These are phyloP conservation scores for Aristolochia fimbriata DNA, from an alignment of 164 flowering plant species.

Conservation along the genomic window DNA sequence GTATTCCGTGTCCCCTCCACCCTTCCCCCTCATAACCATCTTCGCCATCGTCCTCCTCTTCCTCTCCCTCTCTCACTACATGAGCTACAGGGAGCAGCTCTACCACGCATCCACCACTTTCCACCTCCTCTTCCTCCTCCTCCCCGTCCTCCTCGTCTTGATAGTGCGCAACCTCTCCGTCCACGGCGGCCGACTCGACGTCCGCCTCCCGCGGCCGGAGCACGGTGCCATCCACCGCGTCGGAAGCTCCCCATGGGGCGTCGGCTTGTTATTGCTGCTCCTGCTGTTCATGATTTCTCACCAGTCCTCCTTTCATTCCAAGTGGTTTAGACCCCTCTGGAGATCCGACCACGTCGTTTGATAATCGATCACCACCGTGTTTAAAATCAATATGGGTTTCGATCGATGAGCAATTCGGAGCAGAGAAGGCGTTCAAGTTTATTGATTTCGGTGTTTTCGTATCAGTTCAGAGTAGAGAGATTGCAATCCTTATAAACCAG, in stretches of 20 bases:
- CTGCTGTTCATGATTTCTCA: slow-evolving; percentile 50
- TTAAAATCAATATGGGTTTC: no score
- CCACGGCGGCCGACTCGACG: slow-evolving; percentile 10
- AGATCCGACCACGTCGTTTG: neutral
- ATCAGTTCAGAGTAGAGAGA: no score
- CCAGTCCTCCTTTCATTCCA: slow-evolving; percentile 46
- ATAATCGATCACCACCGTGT: no score
- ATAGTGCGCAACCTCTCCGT: slow-evolving; percentile 17
- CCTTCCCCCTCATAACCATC: slow-evolving; percentile 38
- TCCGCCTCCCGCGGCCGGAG: slow-evolving; percentile 6
- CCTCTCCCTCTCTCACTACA: slow-evolving; percentile 38
- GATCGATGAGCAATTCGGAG: no score
- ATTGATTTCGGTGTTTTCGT: no score
- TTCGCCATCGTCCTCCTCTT: slow-evolving; percentile 45
- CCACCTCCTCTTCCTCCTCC: slow-evolving; percentile 32
- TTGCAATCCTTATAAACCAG: no score
- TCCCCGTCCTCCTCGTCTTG: slow-evolving; percentile 36
- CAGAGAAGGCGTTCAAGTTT: no score
- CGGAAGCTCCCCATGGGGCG: slow-evolving; percentile 48
- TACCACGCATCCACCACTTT: slow-evolving; percentile 15
- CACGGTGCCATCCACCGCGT: slow-evolving; percentile 8
- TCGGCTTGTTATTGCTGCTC: slow-evolving; percentile 35
- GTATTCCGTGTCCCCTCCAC: slow-evolving; percentile 43
- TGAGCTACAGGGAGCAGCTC: slow-evolving; percentile 27
- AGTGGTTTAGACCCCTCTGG: slow-evolving; percentile 39